phyloP scores from a whole-genome alignment of 2,329 filamentous ascomycete species.

The Exophiala calicioides region DNA sequence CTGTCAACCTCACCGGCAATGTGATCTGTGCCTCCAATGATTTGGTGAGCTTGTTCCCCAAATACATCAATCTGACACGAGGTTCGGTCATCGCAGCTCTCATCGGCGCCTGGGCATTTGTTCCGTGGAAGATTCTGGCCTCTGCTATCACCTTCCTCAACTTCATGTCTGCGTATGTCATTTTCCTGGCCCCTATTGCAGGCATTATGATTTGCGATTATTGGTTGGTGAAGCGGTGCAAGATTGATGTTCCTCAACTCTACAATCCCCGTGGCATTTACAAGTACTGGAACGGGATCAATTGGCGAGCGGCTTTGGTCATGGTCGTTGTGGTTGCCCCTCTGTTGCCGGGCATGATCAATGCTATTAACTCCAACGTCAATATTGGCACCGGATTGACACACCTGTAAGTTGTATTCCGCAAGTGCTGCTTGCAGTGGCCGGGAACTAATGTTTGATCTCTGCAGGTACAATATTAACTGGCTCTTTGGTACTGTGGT shows the following conservation, averaged over 20 bases:
- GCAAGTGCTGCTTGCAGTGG: too few relatives aligned
- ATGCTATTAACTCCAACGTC: constrained; percentile 9
- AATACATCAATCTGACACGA: constrained; percentile 57
- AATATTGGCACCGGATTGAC: constrained; percentile 14
- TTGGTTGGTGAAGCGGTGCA: constrained; percentile 56
- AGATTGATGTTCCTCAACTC: constrained; percentile 54
- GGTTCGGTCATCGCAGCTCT: constrained; percentile 57
- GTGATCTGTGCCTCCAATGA: constrained; percentile 56
- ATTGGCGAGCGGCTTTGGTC: constrained; percentile 44
- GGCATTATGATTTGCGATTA: constrained; percentile 62
- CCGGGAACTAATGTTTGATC: too few relatives aligned
- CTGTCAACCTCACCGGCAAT: constrained; percentile 53
- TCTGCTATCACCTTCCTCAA: constrained; percentile 60
- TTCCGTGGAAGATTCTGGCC: constrained; percentile 65
- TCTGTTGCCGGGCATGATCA: constrained; percentile 51
- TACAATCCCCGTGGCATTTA: constrained; percentile 54
- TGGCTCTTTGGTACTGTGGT: constrained; percentile 18
- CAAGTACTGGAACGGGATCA: constrained; percentile 55
- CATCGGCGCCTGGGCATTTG: constrained; percentile 59
- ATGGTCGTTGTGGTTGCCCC: constrained; percentile 13
- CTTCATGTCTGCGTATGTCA: constrained; percentile 66
- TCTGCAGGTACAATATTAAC: constrained; percentile 21
- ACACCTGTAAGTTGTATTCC: too few relatives aligned
- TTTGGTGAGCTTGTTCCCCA: constrained; percentile 55
- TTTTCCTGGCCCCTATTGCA: constrained; percentile 66